Base-by-base conservation (phyloP, 495 filamentous ascomycete species). In the Neurospora cerealis region DNA sequence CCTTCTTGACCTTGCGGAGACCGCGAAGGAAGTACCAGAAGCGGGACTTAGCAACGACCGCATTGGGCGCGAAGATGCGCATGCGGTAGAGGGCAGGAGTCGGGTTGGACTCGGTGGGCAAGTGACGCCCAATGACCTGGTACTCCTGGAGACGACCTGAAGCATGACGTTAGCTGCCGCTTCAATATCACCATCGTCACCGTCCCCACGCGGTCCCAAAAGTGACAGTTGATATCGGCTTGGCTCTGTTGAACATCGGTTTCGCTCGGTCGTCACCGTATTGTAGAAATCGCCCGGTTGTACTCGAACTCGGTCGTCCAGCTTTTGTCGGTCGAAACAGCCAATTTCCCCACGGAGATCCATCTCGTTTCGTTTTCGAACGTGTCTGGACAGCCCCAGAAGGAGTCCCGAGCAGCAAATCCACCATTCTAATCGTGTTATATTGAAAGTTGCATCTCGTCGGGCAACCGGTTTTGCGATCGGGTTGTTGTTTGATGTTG, bases 11-110 rank as follows among this genome's bases (percentile, higher is more conserved):
- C 91, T 98, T 99, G 83, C 93, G 90, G 77, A 99, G 90, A 89
- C 97, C 96, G 86, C 92, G 93, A 82, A 99, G 86, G 91, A 99
- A 99, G 90, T 99, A 99, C 96, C 96, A 99, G 91, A 97, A 99
- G 75, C 96, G 92, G 80, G 94, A 97, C 91, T 98, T 99, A 80
- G 96, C 96, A 78, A 99, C 94, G 77, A 98, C 95, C 79, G 90
- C 88, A 87, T 99, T 99, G 76, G 94, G 93, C 74, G 96, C 96
- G 82, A 99, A 99, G 86, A 99, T 97, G 85, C 95, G 93, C 96
- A 99, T 99, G 85, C 96, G 94, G 91, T 98, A 99, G 83, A 99
- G 92, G 89, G 95, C 96, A 78, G 96, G 96, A 76, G 92, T 93
- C 78, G 94, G 92, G 87, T 96, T 96, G 79, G 92, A 88, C 87